Evolutionary conservation across 139 green algal species (phyloP).

Genomic region (Chlamydomonas sphaeroides): DNA sequence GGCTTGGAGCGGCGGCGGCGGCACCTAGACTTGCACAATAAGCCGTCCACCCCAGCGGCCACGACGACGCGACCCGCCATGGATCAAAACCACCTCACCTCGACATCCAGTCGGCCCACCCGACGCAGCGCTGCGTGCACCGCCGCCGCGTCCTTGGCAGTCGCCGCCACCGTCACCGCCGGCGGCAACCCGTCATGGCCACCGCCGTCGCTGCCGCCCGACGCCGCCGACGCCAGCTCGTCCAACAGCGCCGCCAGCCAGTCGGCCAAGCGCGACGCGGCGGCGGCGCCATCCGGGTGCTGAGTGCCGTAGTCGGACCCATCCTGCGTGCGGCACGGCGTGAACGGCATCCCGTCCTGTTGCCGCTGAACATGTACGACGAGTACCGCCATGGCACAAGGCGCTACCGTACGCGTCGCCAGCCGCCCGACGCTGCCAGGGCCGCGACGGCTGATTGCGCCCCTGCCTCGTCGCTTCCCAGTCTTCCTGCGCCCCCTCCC

Average conservation of each 20-base stretch:
- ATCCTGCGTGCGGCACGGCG: too few relatives aligned
- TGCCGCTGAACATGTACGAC: too few relatives aligned
- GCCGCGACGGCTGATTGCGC: too few relatives aligned
- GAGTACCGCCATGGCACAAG: too few relatives aligned
- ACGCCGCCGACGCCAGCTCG: slow-evolving; percentile 11
- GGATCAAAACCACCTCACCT: too few relatives aligned
- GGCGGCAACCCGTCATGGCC: background rate
- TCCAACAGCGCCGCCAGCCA: slow-evolving; percentile 49
- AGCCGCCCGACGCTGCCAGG: too few relatives aligned
- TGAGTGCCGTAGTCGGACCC: slow-evolving; percentile 39
- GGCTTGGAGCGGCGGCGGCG: too few relatives aligned
- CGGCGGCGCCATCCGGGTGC: slow-evolving; percentile 25
- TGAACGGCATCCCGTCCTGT: too few relatives aligned
- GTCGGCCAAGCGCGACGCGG: slow-evolving; percentile 27
- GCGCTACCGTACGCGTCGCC: too few relatives aligned
- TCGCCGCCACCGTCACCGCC: slow-evolving; percentile 33
- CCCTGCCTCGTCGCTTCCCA: background rate
- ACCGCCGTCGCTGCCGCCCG: background rate
- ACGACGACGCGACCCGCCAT: too few relatives aligned
- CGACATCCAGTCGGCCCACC: slow-evolving; percentile 64
- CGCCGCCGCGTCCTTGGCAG: slow-evolving; percentile 24
- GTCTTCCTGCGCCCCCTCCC: background rate
- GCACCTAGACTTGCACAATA: too few relatives aligned
- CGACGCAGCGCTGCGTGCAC: slow-evolving; percentile 52
- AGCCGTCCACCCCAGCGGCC: too few relatives aligned